Evolutionary conservation across 768 basidiomycete species (phyloP), one percentile per base, ranked within the genome.

Genomic region (Pulveroboletus sp.): DNA sequence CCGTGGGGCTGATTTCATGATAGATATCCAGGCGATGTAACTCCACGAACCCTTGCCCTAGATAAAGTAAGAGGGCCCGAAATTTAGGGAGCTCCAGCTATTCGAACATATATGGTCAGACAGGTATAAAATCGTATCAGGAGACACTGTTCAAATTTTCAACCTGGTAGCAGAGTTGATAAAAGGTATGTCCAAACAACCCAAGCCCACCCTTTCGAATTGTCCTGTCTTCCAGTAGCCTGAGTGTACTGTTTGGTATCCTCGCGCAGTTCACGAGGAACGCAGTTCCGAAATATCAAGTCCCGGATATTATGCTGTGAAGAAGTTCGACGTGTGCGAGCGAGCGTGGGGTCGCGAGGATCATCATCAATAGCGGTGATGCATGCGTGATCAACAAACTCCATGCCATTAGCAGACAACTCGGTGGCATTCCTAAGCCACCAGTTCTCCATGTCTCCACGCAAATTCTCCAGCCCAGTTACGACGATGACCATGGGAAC

Each of bases 401-500:
- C 38, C 69, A 70, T 63, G 33, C 51, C 53, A 36, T 51, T 29
- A 14, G 29, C 23, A 14, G 49, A 44, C 14, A 70, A 61, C 2
- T 53, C 55, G 4, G 25, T 21, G 5, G 34, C 49, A 6, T 70
- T 72, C 32, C 42, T 56, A n/a, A 31, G 20, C 70, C 70, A 70
- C 69, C 70, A 70, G 9, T 25, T 17, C 38, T 72, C 69, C 70
- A 71, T 72, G 11, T 58, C 57, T 38, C 39, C 59, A 20, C 53
- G 50, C 24, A 66, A 48, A 19, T 69, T 58, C 47, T 74, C 75
- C 25, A 76, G 63, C 24, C 69, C 70, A 2, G 72, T 75, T 6
- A 74, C 62, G n/a, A 70, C 67, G 16, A 75, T 51, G 12, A 66
- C 63, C 40, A 72, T 66, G 1, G 75, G 73, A 7, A 71, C 64